Evolutionary conservation across 2,329 filamentous ascomycete genomes (phyloP).

Genomic region (Nemania diffusa): DNA sequence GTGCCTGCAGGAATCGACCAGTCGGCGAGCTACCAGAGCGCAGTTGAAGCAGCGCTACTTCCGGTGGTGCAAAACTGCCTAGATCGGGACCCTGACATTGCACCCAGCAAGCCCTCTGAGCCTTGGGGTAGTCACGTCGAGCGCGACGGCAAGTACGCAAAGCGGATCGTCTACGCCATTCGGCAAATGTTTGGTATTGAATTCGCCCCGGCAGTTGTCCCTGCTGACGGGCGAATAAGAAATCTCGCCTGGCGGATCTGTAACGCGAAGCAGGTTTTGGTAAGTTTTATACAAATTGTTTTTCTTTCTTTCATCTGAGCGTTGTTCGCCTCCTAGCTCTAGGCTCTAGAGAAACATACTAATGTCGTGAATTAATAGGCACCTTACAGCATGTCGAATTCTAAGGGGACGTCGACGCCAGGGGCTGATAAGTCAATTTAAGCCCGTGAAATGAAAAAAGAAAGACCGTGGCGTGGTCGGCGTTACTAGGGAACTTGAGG

Average conservation of each 20-base stretch:
- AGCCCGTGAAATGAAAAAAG: not conserved
- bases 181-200: conserved; percentile 98
- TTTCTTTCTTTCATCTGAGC: not conserved
- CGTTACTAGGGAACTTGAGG: not conserved
- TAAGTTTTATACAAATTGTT: conserved; percentile 58
- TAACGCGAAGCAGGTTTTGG: conserved; percentile 94
- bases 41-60: conserved; percentile 80
- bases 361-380: conserved; percentile 59
- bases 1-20: conserved; percentile 61
- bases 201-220: conserved; percentile 90
- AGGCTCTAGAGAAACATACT: conserved; percentile 27
- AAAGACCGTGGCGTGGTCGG: not conserved
- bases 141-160: conserved; percentile 87
- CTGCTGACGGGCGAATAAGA: conserved; percentile 87
- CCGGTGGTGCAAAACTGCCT: conserved; percentile 92
- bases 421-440: conserved; percentile 42
- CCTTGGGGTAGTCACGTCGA: conserved; percentile 87
- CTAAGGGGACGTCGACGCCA: conserved; percentile 71
- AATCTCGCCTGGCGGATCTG: conserved; percentile 95
- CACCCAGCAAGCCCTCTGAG: conserved; percentile 81
- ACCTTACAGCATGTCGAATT: conserved; percentile 76
- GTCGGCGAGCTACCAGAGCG: conserved; percentile 70
- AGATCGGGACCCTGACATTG: conserved; percentile 90
- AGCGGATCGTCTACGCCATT: conserved; percentile 91
- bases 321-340: not conserved